Conservation (phyloP, 1,139 yeast species). For the Yueomyces sp. region DNA sequence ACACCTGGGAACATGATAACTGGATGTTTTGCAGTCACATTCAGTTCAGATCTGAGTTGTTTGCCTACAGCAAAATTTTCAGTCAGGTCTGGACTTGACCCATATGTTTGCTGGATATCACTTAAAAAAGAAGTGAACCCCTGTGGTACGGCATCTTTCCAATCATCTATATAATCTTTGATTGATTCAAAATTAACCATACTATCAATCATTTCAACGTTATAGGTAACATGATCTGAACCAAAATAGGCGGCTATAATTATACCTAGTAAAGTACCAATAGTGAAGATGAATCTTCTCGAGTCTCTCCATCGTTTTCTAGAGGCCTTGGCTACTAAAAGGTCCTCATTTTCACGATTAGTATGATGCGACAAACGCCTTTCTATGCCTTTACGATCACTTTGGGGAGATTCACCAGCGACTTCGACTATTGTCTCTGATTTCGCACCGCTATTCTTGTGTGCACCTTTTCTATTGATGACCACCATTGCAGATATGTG, state of each 20-base stretch:
- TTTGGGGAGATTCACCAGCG: too few relatives aligned
- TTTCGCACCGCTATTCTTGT: too few relatives aligned
- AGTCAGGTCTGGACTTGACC: slow-evolving; percentile 37
- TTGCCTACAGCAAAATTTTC: slow-evolving; percentile 85
- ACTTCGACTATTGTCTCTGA: too few relatives aligned
- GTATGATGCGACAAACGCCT: slow-evolving; percentile 1
- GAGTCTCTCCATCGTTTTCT: slow-evolving; percentile 22
- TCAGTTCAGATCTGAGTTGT: slow-evolving; percentile 40
- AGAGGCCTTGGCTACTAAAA: not conserved
- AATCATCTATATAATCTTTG: slow-evolving; percentile 42
- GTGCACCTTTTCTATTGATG: too few relatives aligned
- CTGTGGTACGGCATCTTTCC: slow-evolving; percentile 59
- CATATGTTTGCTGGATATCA: slow-evolving; percentile 33
- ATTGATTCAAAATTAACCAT: slow-evolving; percentile 42
- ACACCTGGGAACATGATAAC: slow-evolving; percentile 95
- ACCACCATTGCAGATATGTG: too few relatives aligned
- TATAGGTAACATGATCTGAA: slow-evolving; percentile 16
- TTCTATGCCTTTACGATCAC: not conserved
- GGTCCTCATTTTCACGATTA: slow-evolving; percentile 1
- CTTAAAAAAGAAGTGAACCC: slow-evolving; percentile 48
- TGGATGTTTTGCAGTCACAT: slow-evolving; percentile 49
- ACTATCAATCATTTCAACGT: slow-evolving; percentile 28
- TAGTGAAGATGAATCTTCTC: slow-evolving; percentile 28
- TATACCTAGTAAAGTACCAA: slow-evolving; percentile 65
- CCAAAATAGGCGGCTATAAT: slow-evolving; percentile 54